Base-by-base conservation (phyloP, 1,284 basidiomycete species). In the Moesziomyces antarcticus region DNA sequence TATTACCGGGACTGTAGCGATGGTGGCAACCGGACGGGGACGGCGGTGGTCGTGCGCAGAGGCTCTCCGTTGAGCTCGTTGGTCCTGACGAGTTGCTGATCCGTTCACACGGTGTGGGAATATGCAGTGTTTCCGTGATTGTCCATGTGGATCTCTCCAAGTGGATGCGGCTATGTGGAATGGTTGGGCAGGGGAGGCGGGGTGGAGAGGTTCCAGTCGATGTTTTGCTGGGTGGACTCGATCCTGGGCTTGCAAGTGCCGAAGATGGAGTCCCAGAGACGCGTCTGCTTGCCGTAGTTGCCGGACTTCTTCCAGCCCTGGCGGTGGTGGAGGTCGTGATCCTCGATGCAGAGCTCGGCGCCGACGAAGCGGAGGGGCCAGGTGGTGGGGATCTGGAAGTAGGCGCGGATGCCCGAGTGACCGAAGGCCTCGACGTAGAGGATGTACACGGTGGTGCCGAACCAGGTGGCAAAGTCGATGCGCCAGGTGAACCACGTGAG, bases 271-370 rank as follows among this genome's bases (percentile, higher is more conserved):
- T 83, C 82, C 79, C 80, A 84, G 9, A 83, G 21, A 3, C 77
- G 50, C 0, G 79, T 78, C 58, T 85, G 81, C 37, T 84, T 82
- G 7, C 81, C 82, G 54, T 79, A 83, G 56, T 80, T 80, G 20
- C 66, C 64, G 8, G 54, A 60, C 60, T 61, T 67, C 37, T 56
- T 78, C 81, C 66, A 82, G 0, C 83, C 83, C 16, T 71, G 63
- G 16, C 82, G 58, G 54, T 84, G 83, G 51, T 85, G 83, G 20
- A 83, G 55, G 49, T 84, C 82, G 51, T 84, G 81, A 50, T 84
- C 83, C 52, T 84, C 83, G 0, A 81, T 21, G 33, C 67, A 62
- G 27, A 84, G 45, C 10, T 82, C 83, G 41, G 62, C 50, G 4
- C 55, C 68, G 14, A 82, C 24, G n/a, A 59, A 64, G 16, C 64